Base-by-base conservation (phyloP, 2,329 filamentous ascomycete species). In the Stachybotrys chartarum region DNA sequence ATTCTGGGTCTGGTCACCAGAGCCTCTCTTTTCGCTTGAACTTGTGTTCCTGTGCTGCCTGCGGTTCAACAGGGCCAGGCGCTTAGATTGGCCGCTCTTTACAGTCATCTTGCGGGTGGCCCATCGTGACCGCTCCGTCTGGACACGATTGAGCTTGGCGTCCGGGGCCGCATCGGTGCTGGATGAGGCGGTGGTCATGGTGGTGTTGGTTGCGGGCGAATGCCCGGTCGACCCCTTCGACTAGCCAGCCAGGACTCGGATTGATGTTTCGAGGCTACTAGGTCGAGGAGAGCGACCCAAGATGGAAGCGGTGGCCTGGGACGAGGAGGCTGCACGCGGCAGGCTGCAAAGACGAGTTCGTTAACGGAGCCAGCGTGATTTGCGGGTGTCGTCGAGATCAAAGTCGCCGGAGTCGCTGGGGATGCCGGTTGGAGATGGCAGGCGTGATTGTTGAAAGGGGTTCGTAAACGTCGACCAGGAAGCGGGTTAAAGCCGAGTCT, bases 61-160 rank as follows among this genome's bases (percentile, higher is more conserved):
- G 63, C 91, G 86, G 65, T 88, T 86, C 65, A 94, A 83, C 60
- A 97, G 86, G 50, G 90, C 94, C 56, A 86, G 76, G 59, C 94
- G 86, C 79, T 97, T 97, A 69, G 83, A 80, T 63, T 81, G 78
- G 60, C 88, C 90, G 68, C 86, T 89, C 67, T 85, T 82, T 64
- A 89, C 84, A 14, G 86, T 85, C 71, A 89, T 83, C 70, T 91
- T 90, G 66, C 92, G 90, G n/a, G 94, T 97, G 17, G 94, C 93
- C 94, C 94, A 97, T 84, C 94, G 82, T 71, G 94, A 86, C 68
- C 92, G 82, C 69, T 93, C 91, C 24, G 86, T 87, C 55, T 68
- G 57, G 51, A 61, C 51, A 54, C 59, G 63, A 48, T 60, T 56
- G 54, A 57, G 59, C 53, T 65, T 62, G 30, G 66, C 59, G 52